phyloP scores from a whole-genome alignment of 2,329 filamentous ascomycete species.

The Fusarium mangiferae region DNA sequence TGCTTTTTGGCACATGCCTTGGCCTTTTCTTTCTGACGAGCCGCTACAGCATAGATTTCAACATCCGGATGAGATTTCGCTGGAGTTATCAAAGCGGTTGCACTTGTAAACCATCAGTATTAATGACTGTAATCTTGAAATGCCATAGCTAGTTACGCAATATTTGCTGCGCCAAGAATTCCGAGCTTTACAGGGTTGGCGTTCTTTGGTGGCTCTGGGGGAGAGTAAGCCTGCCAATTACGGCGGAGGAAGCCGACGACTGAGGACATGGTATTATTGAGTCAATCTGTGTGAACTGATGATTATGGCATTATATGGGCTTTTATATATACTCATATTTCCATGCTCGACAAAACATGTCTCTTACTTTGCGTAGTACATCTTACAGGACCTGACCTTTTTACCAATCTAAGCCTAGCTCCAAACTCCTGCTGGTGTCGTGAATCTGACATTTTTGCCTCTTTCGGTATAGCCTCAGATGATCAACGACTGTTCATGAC shows the following conservation, averaged over 20 bases:
- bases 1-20: neutral
- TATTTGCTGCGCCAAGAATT: conserved; percentile 1
- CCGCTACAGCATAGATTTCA: neutral
- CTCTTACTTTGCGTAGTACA: neutral
- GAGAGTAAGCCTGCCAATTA: neutral
- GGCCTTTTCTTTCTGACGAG: neutral
- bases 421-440: neutral
- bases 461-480: neutral
- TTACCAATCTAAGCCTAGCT: neutral
- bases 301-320: rapidly evolving
- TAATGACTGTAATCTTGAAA: rapidly evolving
- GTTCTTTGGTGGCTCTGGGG: neutral
- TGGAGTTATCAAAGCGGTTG: neutral
- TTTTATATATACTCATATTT: neutral
- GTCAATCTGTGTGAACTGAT: too few species aligned
- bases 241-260: neutral
- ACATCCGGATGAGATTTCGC: neutral
- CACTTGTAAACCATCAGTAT: neutral
- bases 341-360: neutral
- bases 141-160: neutral
- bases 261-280: neutral
- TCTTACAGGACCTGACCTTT: neutral
- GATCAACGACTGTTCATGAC: neutral
- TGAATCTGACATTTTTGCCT: neutral
- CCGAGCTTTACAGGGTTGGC: neutral